phyloP scores from a whole-genome alignment of 345 rosid genomes.

The Citrus trifoliata region DNA sequence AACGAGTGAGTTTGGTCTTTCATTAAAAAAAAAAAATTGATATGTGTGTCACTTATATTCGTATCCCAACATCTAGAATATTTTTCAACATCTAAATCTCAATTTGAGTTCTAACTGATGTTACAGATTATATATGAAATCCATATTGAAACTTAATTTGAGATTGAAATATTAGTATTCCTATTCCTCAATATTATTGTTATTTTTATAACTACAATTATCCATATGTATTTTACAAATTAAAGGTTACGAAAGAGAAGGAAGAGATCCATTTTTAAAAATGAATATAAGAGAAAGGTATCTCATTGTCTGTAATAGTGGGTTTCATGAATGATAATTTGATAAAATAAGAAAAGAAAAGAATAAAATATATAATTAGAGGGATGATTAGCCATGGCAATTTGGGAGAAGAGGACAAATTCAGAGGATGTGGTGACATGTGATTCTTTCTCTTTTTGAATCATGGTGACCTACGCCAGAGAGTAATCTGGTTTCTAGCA shows the following conservation, averaged over 20 bases:
- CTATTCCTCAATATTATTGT: too few species aligned
- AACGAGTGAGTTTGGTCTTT: too few species aligned
- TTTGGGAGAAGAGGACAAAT: constrained; percentile 40
- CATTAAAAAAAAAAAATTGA: too few species aligned
- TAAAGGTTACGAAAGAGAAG: neutral
- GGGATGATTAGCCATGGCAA: constrained; percentile 34
- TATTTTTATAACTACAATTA: neutral
- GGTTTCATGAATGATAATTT: neutral
- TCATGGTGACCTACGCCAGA: constrained; percentile 67
- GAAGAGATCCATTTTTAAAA: neutral
- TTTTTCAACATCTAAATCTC: too few species aligned
- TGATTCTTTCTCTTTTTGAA: constrained; percentile 55
- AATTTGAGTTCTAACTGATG: too few species aligned
- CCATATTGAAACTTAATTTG: too few species aligned
- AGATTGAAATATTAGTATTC: too few species aligned
- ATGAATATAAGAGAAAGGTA: neutral
- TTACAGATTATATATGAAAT: too few species aligned
- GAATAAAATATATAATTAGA: constrained; percentile 4
- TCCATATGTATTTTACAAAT: too few species aligned
- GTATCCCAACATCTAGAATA: too few species aligned
- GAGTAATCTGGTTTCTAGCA: constrained; percentile 64
- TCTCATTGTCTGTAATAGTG: neutral
- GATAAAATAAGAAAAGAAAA: constrained; percentile 1
- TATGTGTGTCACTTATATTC: too few species aligned
- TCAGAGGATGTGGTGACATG: constrained; percentile 41